These are phyloP conservation scores for Yamadazyma paraphyllophila DNA, from an alignment of 805 yeast genomes.

Conservation along the genomic window DNA sequence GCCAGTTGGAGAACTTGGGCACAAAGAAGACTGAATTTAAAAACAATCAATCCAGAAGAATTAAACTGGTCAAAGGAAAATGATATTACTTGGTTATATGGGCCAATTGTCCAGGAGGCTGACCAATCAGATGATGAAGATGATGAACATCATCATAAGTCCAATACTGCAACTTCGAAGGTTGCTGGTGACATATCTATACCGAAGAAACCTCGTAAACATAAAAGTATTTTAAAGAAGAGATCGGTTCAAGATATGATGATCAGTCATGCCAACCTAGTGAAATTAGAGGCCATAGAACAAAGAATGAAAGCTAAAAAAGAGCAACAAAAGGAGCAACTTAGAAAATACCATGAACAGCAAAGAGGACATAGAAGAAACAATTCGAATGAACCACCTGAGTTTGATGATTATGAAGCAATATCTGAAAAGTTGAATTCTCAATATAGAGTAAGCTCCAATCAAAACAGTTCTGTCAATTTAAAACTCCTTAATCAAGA, in stretches of 20 bases:
- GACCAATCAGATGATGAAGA: conserved; percentile 23
- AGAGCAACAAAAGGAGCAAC: conserved; percentile 21
- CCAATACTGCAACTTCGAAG: conserved; percentile 38
- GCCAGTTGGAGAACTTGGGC: conserved; percentile 97
- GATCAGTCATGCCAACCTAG: conserved; percentile 55
- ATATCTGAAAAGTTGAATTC: conserved; percentile 42
- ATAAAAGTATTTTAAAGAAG: conserved; percentile 83
- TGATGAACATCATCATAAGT: conserved; percentile 13
- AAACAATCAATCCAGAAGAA: conserved; percentile 85
- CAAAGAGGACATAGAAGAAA: conserved; percentile 12
- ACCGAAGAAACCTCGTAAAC: conserved; percentile 19
- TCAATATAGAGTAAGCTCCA: conserved; percentile 30
- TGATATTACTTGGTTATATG: conserved; percentile 97
- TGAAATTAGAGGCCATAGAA: conserved; percentile 41
- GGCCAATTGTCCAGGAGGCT: conserved; percentile 67
- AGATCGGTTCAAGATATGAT: conserved; percentile 81
- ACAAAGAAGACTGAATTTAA: conserved; percentile 60
- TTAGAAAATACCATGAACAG: conserved; percentile 7
- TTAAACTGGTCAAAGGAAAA: conserved; percentile 96
- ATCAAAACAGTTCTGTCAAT: conserved; percentile 20
- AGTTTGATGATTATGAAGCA: conserved; percentile 44
- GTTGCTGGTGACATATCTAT: conserved; percentile 47
- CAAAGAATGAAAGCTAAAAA: conserved; percentile 32
- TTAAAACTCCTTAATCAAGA: conserved; percentile 15
- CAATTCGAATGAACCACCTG: conserved; percentile 32